phyloP scores from a whole-genome alignment of 768 basidiomycete genomes.

The Suillus bovinus region DNA sequence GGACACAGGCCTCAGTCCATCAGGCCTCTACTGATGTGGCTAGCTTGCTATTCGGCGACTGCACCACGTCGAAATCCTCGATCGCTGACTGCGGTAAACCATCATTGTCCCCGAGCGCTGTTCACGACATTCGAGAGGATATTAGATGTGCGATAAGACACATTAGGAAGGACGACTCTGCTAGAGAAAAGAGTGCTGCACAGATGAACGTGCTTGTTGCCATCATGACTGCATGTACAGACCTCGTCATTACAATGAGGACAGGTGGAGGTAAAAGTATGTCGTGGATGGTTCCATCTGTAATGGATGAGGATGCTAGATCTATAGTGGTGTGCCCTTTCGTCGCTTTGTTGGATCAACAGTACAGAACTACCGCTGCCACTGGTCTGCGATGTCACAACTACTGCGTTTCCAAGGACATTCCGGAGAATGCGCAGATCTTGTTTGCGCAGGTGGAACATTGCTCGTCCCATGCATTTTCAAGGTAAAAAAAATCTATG shows the following conservation, averaged over 20 bases:
- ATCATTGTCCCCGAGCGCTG: not conserved
- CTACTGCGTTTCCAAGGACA: not conserved
- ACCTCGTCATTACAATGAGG: not conserved
- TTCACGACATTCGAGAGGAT: accelerated
- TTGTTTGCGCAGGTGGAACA: not conserved
- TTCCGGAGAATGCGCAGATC: not conserved
- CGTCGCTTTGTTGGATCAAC: not conserved
- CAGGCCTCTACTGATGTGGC: accelerated
- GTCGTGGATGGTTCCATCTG: not conserved
- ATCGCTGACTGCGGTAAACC: not conserved
- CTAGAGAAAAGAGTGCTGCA: not conserved
- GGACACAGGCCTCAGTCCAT: no score
- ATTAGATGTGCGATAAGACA: not conserved
- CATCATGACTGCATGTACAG: not conserved
- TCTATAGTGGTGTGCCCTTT: not conserved
- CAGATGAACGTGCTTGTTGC: not conserved
- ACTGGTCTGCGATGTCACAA: not conserved
- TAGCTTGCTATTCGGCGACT: no score
- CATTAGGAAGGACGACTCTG: not conserved
- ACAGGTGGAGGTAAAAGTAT: not conserved
- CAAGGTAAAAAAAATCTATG: not conserved
- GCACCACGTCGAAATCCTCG: no score
- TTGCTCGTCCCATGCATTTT: not conserved
- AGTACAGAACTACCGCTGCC: not conserved
- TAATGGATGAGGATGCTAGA: not conserved